Base-by-base conservation (phyloP, 176 grass and related monocot genomes). In the Dactylis glomerata region DNA sequence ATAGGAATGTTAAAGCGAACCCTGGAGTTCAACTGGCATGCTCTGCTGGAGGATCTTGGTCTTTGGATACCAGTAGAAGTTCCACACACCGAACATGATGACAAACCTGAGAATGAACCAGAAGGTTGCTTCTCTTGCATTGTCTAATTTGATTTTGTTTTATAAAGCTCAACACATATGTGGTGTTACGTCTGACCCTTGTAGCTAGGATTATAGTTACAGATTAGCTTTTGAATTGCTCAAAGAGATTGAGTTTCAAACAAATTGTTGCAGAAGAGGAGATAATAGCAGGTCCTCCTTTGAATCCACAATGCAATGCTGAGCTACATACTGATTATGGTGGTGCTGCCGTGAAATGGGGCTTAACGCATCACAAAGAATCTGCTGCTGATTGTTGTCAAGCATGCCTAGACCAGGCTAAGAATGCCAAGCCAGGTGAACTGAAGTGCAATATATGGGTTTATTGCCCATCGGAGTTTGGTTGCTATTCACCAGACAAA, bases 361-460 rank as follows among this genome's bases (percentile, higher is more conserved):
- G 96, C 50, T 89, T 99, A 78, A 96, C 96, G 27, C 96, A 99
- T 69, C 96, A 91, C 69, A 99, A 99, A 81, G 93, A 96, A 86
- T 94, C 91, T 78, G 96, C 93, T 26, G 89, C 96, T 72, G 93
- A 89, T 78, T 99, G 96, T 83, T 99, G 96, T 76, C 91, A 96
- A 87, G 89, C 93, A 69, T 99, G 96, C 71, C 59, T 99, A 44
- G 96, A 99, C 81, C 96, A 99, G 62, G 93, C 96, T 79, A 94
- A 87, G 82, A 84, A 83, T 82, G 90, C 93, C 34, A 99, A 84
- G 84, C 88, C 91, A 73, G 96, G 96, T 68, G 86, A 96, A 85
- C 61, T 88, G 65, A 96, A 89, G 78, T 99, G 96, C 81, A 99
- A 99, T 79, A 96, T 99, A 81, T 99, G 96, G 96, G 96, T 99